These are phyloP conservation scores for Syzygium aromaticum DNA, from an alignment of 345 rosid genomes.

Conservation along the genomic window DNA sequence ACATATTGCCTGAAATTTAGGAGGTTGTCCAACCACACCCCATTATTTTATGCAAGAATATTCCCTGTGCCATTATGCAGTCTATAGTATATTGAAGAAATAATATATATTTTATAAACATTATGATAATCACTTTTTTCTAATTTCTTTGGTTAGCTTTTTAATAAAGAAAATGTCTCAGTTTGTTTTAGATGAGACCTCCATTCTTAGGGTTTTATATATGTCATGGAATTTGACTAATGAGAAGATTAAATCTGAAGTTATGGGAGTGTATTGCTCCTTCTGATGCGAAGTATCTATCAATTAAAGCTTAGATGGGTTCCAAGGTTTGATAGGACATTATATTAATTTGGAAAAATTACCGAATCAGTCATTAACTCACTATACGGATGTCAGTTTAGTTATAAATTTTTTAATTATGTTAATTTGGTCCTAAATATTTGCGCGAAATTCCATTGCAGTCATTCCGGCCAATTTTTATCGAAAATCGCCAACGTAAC, in stretches of 20 bases:
- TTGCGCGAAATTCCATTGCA: neutral
- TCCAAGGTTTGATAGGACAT: neutral
- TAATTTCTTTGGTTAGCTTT: neutral
- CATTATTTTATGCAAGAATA: neutral
- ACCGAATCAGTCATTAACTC: neutral
- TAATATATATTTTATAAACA: neutral
- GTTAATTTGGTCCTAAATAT: neutral
- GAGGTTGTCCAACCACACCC: neutral
- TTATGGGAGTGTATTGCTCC: neutral
- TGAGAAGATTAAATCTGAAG: neutral
- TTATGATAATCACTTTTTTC: neutral
- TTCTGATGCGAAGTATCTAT: neutral
- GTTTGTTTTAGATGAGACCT: neutral
- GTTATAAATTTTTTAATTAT: neutral
- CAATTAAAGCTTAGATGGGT: neutral
- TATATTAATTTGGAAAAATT: neutral
- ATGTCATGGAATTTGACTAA: neutral
- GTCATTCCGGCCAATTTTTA: accelerated
- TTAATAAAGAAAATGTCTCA: neutral
- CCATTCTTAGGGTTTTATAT: neutral
- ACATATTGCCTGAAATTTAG: neutral
- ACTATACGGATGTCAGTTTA: accelerated
- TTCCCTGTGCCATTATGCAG: neutral
- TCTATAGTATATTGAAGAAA: neutral
- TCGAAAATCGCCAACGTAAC: accelerated